phyloP scores from a whole-genome alignment of 352 stramenopile species.

The Ophiocytium majus region DNA sequence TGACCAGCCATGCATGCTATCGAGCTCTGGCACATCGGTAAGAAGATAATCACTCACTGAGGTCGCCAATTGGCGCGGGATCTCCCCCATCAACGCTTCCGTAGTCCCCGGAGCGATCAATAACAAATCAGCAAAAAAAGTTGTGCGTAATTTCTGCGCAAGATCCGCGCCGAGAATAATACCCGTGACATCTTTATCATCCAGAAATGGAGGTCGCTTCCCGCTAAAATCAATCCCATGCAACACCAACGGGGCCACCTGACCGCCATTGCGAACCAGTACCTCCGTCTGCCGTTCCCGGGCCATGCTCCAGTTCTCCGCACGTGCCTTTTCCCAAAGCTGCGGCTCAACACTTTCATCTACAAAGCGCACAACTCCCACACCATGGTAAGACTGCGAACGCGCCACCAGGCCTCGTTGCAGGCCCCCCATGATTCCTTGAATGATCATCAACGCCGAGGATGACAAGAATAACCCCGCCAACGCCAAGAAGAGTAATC shows the following conservation, averaged over 20 bases:
- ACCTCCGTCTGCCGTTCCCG: neutral
- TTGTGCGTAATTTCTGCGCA: neutral
- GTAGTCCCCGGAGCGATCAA: neutral
- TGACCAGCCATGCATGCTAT: neutral
- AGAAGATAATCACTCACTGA: neutral
- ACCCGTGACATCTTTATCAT: constrained; percentile 1
- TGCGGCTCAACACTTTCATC: neutral
- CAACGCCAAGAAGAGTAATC: neutral
- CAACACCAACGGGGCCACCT: neutral
- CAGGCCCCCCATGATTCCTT: constrained; percentile 13
- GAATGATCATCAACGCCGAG: neutral
- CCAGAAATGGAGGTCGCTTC: neutral
- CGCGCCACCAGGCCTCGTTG: neutral
- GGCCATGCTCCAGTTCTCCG: neutral
- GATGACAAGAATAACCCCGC: neutral
- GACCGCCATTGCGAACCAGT: neutral
- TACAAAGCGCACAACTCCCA: neutral
- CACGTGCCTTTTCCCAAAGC: neutral
- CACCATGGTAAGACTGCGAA: neutral
- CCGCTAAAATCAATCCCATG: constrained; percentile 6
- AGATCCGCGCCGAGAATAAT: neutral
- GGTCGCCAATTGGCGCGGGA: neutral
- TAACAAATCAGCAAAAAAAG: neutral
- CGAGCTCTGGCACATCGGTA: neutral
- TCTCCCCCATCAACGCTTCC: neutral